phyloP scores from a whole-genome alignment of 2,329 filamentous ascomycete species.

The Xylaria sp. region DNA sequence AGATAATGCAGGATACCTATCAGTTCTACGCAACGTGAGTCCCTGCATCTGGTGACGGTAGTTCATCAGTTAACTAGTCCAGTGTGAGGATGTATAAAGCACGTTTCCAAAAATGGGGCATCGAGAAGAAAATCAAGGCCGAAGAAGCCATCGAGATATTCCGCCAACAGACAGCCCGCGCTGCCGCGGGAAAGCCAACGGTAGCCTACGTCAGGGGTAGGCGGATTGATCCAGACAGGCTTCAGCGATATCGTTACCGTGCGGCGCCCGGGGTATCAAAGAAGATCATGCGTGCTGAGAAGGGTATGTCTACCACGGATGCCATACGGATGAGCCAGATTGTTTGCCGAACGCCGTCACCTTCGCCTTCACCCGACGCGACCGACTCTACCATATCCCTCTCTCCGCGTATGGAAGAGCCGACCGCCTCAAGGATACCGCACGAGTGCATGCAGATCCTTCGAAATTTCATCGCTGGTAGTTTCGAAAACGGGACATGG shows the following conservation, averaged over 20 bases:
- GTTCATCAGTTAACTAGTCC: conserved; percentile 11
- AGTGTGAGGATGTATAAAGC: conserved; percentile 38
- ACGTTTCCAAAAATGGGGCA: conserved; percentile 37
- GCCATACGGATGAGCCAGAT: conserved; percentile 24
- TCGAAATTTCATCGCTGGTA: conserved; percentile 29
- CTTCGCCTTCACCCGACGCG: conserved; percentile 33
- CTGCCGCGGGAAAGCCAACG: conserved; percentile 33
- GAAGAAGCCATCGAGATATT: conserved; percentile 37
- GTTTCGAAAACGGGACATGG: conserved; percentile 31
- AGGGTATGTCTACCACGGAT: conserved; percentile 11
- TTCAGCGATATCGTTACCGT: conserved; percentile 33
- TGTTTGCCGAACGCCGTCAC: conserved; percentile 34
- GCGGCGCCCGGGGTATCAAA: conserved; percentile 31
- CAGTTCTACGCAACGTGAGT: conserved; percentile 57
- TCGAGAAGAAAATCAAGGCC: conserved; percentile 39
- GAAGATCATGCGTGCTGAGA: conserved; percentile 32
- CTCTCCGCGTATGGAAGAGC: conserved; percentile 30
- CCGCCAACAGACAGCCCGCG: conserved; percentile 35
- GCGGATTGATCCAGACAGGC: conserved; percentile 33
- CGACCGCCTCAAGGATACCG: conserved; percentile 30
- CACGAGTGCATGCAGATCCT: conserved; percentile 36
- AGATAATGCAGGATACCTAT: conserved; percentile 34
- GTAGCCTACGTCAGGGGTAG: conserved; percentile 35
- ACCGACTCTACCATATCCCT: conserved; percentile 23
- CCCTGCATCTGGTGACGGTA: not conserved